Percentiles rank a stretch among this genome's conserved stretches.
phyloP scores from a whole-genome alignment of 441 rosid species.

The Adansonia madagascariensis region DNA sequence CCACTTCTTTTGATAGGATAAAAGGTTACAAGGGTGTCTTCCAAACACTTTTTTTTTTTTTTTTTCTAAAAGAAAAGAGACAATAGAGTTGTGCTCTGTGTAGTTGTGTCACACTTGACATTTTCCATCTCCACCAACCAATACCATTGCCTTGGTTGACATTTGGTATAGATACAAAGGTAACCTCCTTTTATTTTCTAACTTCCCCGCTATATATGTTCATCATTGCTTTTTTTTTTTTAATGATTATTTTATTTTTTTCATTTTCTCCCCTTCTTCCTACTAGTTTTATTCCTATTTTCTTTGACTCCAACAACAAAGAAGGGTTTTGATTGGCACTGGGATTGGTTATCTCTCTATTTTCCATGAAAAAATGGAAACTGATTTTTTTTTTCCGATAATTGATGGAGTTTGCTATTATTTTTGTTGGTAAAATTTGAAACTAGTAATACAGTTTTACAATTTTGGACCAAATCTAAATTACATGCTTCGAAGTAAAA shows the following conservation, averaged over 20 bases:
- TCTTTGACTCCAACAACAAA: not conserved
- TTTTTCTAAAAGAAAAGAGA: not conserved
- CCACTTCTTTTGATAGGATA: not conserved
- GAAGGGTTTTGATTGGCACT: not conserved
- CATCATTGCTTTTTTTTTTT: slow-evolving; percentile 18
- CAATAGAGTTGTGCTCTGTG: not conserved
- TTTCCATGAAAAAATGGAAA: not conserved
- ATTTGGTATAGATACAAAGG: slow-evolving; percentile 24
- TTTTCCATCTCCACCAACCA: slow-evolving; percentile 19
- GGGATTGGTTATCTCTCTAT: not conserved
- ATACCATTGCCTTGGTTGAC: slow-evolving; percentile 30
- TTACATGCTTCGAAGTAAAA: not conserved
- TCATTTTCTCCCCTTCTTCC: not conserved
- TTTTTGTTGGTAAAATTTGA: not conserved
- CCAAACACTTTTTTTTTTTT: not conserved
- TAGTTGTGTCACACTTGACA: not conserved
- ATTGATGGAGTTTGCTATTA: not conserved
- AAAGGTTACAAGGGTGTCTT: slow-evolving; percentile 9
- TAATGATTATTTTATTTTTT: not conserved
- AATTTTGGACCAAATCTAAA: not conserved
- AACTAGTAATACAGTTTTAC: not conserved
- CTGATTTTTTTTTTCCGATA: too few relatives aligned
- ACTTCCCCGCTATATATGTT: not conserved
- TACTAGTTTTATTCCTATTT: not conserved
- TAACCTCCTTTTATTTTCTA: slow-evolving; percentile 24